These are phyloP conservation scores for Phlegmacium glaucopus DNA, from an alignment of 768 basidiomycete genomes.

Conservation along the genomic window DNA sequence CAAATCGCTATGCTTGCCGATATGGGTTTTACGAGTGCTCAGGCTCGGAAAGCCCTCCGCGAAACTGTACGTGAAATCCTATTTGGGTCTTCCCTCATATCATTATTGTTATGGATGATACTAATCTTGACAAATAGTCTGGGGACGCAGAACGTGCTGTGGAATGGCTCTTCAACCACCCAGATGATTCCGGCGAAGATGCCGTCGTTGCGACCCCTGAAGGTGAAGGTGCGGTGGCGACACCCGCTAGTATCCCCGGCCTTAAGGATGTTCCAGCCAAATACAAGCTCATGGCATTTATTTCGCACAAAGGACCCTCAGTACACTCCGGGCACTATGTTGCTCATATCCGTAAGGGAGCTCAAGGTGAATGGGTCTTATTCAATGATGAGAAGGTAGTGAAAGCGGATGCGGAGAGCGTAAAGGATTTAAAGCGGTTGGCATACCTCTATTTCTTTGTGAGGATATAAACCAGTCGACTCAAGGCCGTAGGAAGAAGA, in stretches of 20 bases:
- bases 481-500: no score
- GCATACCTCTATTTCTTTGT: constrained; percentile 97
- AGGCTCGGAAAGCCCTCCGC: constrained; percentile 82
- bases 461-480: constrained; percentile 46
- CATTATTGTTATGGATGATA: background rate
- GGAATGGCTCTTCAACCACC: constrained; percentile 95
- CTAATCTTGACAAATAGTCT: constrained; percentile 34
- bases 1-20: constrained; percentile 74
- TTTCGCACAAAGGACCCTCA: constrained; percentile 95
- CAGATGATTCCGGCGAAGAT: constrained; percentile 78
- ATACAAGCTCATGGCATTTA: constrained; percentile 87
- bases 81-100: background rate
- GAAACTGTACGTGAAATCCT: constrained; percentile 63
- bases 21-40: constrained; percentile 88
- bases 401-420: constrained; percentile 79
- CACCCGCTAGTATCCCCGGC: constrained; percentile 36
- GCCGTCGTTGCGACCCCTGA: constrained; percentile 20
- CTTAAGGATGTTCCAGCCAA: constrained; percentile 62
- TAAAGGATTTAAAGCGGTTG: constrained; percentile 72
- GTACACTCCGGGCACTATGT: constrained; percentile 96
- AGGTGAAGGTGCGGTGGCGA: constrained; percentile 11
- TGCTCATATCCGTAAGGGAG: constrained; percentile 63
- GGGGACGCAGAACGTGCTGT: constrained; percentile 83
- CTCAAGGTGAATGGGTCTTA: constrained; percentile 67
- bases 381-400: constrained; percentile 98